Percentiles rank a stretch among this genome's conserved stretches.
Evolutionary conservation across 2,329 filamentous ascomycete genomes (phyloP).

Genomic region (Aspergillus persii): DNA sequence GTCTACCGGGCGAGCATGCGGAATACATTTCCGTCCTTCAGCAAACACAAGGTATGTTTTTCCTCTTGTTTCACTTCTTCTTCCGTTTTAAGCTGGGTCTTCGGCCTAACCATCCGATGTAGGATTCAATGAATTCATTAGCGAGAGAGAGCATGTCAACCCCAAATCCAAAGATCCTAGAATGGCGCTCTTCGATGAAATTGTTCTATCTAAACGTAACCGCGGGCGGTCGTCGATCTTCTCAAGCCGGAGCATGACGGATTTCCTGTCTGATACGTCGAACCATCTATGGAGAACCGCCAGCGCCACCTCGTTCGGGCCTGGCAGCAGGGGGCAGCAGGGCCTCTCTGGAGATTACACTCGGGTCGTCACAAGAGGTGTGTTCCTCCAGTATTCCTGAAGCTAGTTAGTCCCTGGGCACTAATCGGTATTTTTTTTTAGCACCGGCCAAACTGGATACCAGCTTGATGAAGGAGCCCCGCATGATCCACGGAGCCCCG

Average conservation of each 20-base stretch:
- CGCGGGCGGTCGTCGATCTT: conserved; percentile 59
- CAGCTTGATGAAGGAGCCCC: conserved; percentile 85
- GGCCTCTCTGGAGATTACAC: conserved; percentile 51
- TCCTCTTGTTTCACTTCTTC: neutral
- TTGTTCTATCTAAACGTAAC: conserved; percentile 63
- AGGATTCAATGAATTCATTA: conserved; percentile 64
- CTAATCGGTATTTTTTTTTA: conserved; percentile 49
- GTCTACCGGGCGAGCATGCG: conserved; percentile 62
- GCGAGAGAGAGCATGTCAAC: conserved; percentile 58
- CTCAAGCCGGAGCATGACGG: conserved; percentile 48
- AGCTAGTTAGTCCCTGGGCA: neutral
- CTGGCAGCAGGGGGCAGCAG: conserved; percentile 49
- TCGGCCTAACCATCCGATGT: neutral
- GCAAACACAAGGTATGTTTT: conserved; percentile 58
- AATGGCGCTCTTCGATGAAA: conserved; percentile 63
- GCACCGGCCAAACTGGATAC: conserved; percentile 82
- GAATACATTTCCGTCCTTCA: conserved; percentile 63
- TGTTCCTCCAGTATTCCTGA: neutral
- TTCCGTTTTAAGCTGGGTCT: no score
- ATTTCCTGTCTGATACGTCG: conserved; percentile 61
- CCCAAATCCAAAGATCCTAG: conserved; percentile 52
- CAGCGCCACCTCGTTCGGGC: conserved; percentile 55
- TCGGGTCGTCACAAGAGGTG: conserved; percentile 50
- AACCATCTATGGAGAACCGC: conserved; percentile 65
- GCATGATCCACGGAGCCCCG: conserved; percentile 85